Percentiles rank a stretch among this genome's conserved stretches.
These are phyloP conservation scores for Tolypocladium endophyticum DNA, from an alignment of 2,329 filamentous ascomycete species.

Conservation along the genomic window DNA sequence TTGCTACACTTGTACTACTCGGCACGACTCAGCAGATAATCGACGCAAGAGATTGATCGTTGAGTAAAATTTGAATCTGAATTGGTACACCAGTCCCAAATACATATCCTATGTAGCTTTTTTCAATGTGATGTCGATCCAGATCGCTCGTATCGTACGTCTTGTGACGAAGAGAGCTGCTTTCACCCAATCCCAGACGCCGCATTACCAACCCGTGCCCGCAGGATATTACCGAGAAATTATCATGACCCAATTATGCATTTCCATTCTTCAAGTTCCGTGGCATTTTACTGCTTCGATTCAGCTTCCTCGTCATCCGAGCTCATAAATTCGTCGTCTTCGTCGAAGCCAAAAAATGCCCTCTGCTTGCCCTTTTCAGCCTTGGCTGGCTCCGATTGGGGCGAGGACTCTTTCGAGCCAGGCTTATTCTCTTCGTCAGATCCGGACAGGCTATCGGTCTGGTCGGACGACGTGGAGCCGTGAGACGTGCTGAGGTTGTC, in stretches of 20 bases:
- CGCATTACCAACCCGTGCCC: not conserved
- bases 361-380: constrained; percentile 27
- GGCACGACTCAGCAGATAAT: constrained; percentile 17
- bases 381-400: constrained; percentile 29
- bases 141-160: constrained; percentile 1
- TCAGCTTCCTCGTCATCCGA: constrained; percentile 48
- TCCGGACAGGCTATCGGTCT: constrained; percentile 13
- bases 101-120: constrained; percentile 1
- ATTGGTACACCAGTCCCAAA: not conserved
- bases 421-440: constrained; percentile 27
- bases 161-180: not conserved
- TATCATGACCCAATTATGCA: not conserved
- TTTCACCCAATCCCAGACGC: constrained; percentile 1
- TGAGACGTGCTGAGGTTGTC: constrained; percentile 47
- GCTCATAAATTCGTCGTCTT: constrained; percentile 67
- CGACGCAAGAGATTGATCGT: constrained; percentile 12
- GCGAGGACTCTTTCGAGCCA: constrained; percentile 38
- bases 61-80: not conserved
- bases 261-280: not conserved
- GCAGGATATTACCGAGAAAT: not conserved
- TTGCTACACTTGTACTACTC: constrained; percentile 27
- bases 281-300: not conserved
- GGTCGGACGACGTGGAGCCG: constrained; percentile 30
- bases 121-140: constrained; percentile 1
- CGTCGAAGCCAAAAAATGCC: constrained; percentile 67